Conservation (phyloP, 2,329 filamentous ascomycete genomes). For the Colletotrichum sp. region DNA sequence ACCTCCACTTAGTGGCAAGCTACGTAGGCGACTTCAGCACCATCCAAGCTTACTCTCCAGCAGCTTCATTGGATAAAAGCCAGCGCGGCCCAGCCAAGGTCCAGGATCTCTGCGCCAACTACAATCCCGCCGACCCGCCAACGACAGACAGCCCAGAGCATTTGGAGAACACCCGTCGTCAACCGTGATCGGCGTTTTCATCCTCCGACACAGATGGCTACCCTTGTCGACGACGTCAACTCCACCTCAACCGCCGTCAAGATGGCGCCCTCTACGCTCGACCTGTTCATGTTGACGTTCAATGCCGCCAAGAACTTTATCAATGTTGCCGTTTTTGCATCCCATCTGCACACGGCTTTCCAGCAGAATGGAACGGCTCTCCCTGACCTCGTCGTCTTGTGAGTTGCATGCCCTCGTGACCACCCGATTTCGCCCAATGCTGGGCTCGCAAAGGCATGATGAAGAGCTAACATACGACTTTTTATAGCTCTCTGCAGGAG, state of each 20-base stretch:
- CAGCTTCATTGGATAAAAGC: conserved; percentile 2
- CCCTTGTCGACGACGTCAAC: conserved; percentile 15
- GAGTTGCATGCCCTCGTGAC: conserved; percentile 34
- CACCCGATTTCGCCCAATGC: not conserved
- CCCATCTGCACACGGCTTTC: conserved; percentile 70
- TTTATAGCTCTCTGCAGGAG: conserved; percentile 80
- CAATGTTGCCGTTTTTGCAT: conserved; percentile 71
- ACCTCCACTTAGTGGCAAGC: not conserved
- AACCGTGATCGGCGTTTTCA: conserved; percentile 14
- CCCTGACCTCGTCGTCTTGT: conserved; percentile 63
- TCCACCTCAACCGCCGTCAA: conserved; percentile 18
- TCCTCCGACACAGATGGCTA: conserved; percentile 12
- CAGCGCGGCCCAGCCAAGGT: not conserved
- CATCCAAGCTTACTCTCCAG: not conserved
- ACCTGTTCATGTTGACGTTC: conserved; percentile 83
- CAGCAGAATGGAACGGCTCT: conserved; percentile 48
- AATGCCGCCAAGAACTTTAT: conserved; percentile 82
- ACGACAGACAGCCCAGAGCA: not conserved
- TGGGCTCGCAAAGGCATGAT: not conserved
- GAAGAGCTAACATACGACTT: not conserved
- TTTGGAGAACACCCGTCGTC: not conserved
- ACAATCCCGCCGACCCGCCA: not conserved
- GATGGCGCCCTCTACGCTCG: conserved; percentile 57
- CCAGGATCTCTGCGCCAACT: not conserved
- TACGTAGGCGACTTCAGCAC: not conserved